Evolutionary conservation across 805 yeast genomes (phyloP), one percentile per base, ranked within the genome.

Genomic region (Kodamaea kakaduensis): DNA sequence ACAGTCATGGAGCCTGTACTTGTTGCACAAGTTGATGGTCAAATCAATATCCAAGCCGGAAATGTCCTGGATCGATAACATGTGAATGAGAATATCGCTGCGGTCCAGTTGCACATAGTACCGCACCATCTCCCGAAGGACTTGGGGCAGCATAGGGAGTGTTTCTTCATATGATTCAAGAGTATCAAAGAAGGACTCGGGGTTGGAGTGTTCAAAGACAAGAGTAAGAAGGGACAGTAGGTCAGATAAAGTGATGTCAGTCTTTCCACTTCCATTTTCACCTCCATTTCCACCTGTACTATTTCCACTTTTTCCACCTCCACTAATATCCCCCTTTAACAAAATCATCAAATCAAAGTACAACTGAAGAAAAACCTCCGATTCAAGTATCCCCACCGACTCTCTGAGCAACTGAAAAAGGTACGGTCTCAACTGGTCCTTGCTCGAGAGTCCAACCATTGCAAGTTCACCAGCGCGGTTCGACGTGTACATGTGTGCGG

Each of bases 11-110:
- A 89, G 59, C 6, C 71, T 60, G 45, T 78, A 63, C 41, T 68
- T 51, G 25, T 64, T 62, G 52, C 96, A 81, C 12, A 84, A 58
- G 9, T 66, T 67, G 9, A 87, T 67, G 0, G 95, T 78, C 15
- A 80, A 61, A 56, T 90, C 96, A 23, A 90, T 73, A 51, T 90
- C 96, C 33, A 93, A 67, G 9, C 78, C 71, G 5, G 64, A 47
- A 6, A 84, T 67, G 47, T 88, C 89, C 17, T 90, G 52, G 2
- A 76, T 59, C 46, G 95, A 83, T 8, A 89, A 64, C 20, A 85
- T 51, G 38, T 81, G 80, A 29, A 86, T 88, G 13, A 90, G 63
- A 0, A 59, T 46, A 2, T 69, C 75, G 3, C 75, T 70, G 31
- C 67, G 59, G 5, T 59, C 64, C 4, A 46, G 43, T 0, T 54